phyloP scores from a whole-genome alignment of 148 eudicot species.

The Nyssa sinensis region DNA sequence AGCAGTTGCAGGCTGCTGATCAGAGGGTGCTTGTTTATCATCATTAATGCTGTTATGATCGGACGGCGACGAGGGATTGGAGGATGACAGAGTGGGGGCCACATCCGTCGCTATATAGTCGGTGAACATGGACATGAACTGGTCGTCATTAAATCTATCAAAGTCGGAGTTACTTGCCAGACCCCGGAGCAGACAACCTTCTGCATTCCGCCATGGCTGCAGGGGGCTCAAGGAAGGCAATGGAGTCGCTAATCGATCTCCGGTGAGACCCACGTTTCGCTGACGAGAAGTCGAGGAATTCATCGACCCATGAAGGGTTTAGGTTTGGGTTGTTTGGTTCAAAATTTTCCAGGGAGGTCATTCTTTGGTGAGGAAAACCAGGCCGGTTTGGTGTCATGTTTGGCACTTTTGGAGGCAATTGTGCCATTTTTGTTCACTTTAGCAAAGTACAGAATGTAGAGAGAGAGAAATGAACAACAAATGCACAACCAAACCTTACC shows the following conservation, averaged over 20 bases:
- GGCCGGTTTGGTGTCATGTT: slow-evolving; percentile 47
- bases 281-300: slow-evolving; percentile 73
- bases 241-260: slow-evolving; percentile 62
- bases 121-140: slow-evolving; percentile 79
- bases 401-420: slow-evolving; percentile 79
- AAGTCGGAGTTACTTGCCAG: slow-evolving; percentile 27
- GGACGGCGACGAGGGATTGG: slow-evolving; percentile 67
- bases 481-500: slow-evolving; percentile 2
- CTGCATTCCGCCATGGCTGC: slow-evolving; percentile 35
- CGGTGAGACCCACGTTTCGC: slow-evolving; percentile 64
- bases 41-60: slow-evolving; percentile 65
- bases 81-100: slow-evolving; percentile 36
- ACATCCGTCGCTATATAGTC: slow-evolving; percentile 33
- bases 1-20: not conserved
- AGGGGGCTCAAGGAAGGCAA: slow-evolving; percentile 55
- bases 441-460: not conserved
- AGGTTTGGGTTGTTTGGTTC: slow-evolving; percentile 10
- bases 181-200: slow-evolving; percentile 13
- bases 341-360: slow-evolving; percentile 30
- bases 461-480: not conserved
- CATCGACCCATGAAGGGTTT: slow-evolving; percentile 63
- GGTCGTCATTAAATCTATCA: slow-evolving; percentile 77
- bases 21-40: slow-evolving; percentile 10
- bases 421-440: slow-evolving; percentile 48
- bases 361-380: slow-evolving; percentile 40